A percentile compares a stretch with the other conserved stretches of the same genome.
phyloP scores from a whole-genome alignment of 768 basidiomycete species.

The Trametes elegans region DNA sequence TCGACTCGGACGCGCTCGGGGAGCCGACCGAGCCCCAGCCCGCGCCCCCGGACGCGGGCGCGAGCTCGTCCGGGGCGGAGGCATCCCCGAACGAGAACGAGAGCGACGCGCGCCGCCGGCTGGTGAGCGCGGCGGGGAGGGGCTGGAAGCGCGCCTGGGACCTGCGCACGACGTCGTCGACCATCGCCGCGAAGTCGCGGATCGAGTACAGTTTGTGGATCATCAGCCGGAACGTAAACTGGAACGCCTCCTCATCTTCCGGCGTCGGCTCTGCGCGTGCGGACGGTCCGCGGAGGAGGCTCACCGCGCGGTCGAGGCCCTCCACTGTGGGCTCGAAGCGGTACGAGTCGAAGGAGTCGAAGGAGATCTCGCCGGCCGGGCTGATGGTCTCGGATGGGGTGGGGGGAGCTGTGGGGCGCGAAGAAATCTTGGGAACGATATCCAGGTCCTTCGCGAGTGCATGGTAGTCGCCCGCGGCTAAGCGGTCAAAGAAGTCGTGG shows the following conservation, averaged over 20 bases:
- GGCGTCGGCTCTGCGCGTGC: neutral
- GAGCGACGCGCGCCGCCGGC: constrained; percentile 5
- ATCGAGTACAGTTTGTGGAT: constrained; percentile 61
- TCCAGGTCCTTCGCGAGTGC: constrained; percentile 12
- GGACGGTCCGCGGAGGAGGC: constrained; percentile 8
- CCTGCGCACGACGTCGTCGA: constrained; percentile 18
- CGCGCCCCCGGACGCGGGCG: neutral
- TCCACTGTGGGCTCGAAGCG: constrained; percentile 9
- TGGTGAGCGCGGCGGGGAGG: constrained; percentile 24
- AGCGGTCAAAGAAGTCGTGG: constrained; percentile 17
- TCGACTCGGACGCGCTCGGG: constrained; percentile 3
- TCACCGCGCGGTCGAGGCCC: constrained; percentile 11
- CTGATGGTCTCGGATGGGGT: neutral
- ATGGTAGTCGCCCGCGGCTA: constrained; percentile 17
- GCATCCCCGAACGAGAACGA: no score
- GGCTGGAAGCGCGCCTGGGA: constrained; percentile 53
- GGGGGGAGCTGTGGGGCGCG: neutral
- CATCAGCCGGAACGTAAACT: constrained; percentile 67
- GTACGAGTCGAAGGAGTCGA: constrained; percentile 5
- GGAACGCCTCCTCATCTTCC: constrained; percentile 14
- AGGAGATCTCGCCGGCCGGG: constrained; percentile 1
- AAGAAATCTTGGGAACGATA: neutral
- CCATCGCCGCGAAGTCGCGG: constrained; percentile 51
- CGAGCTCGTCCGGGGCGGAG: neutral
- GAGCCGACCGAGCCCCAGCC: neutral